A percentile compares a stretch with the other conserved stretches of the same genome.
Conservation (phyloP, 78 protist genomes). For the Dictyostelium intermedium region DNA sequence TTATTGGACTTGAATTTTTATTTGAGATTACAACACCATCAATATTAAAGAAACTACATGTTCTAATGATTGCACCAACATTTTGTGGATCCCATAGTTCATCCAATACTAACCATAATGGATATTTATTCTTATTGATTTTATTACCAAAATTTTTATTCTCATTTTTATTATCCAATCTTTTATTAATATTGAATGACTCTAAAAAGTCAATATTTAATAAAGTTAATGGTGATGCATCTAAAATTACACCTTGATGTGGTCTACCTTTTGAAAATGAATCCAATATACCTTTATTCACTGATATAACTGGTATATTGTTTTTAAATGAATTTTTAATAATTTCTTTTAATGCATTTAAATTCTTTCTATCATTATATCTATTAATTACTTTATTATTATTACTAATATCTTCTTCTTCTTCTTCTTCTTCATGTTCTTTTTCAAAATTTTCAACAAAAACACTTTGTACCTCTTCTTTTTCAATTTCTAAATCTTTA, state of each 20-base stretch:
- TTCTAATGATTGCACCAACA: constrained; percentile 64
- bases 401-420: neutral
- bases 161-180: neutral
- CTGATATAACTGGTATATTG: neutral
- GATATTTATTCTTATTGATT: neutral
- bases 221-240: constrained; percentile 37
- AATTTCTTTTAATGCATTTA: neutral
- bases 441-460: too few species aligned
- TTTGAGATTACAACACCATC: constrained; percentile 57
- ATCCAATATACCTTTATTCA: constrained; percentile 20
- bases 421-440: neutral
- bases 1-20: constrained; percentile 35
- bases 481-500: neutral
- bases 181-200: neutral
- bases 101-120: constrained; percentile 57
- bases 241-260: constrained; percentile 60
- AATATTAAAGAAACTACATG: constrained; percentile 37
- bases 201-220: neutral
- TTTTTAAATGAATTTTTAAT: neutral
- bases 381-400: neutral
- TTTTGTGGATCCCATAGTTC: constrained; percentile 80
- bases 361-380: constrained; percentile 57
- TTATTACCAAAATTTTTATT: neutral
- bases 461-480: neutral
- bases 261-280: constrained; percentile 9